Percentiles rank a stretch among this genome's conserved stretches.
Evolutionary conservation across 305 asterid species (phyloP).

Genomic region (Fraxinus latifolia): DNA sequence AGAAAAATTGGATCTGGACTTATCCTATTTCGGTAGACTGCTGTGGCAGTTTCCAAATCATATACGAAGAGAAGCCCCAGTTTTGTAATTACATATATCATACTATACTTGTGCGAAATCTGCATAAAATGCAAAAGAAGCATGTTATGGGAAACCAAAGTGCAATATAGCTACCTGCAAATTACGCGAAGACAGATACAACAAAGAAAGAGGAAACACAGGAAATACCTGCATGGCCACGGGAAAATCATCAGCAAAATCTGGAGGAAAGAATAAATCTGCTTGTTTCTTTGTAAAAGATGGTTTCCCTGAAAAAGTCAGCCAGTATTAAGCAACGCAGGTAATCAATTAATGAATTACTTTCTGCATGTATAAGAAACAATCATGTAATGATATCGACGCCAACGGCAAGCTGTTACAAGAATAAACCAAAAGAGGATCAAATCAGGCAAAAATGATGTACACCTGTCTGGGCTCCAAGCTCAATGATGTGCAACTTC

Average conservation of each 20-base stretch:
- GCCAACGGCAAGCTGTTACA: not conserved
- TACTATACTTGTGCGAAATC: conserved; percentile 43
- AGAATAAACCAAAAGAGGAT: not conserved
- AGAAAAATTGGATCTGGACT: conserved; percentile 98
- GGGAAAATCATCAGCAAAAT: conserved; percentile 67
- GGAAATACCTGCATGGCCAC: conserved; percentile 43
- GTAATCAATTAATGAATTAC: not conserved
- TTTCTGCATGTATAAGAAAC: not conserved
- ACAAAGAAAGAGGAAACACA: not conserved
- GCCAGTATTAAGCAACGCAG: conserved; percentile 10
- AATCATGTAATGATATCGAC: not conserved
- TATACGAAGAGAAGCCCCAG: conserved; percentile 48
- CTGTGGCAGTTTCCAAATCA: conserved; percentile 76
- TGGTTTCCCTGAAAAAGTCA: conserved; percentile 57
- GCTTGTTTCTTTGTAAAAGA: conserved; percentile 82
- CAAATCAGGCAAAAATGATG: not conserved
- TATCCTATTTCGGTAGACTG: conserved; percentile 94
- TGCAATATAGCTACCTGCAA: not conserved
- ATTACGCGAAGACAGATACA: not conserved
- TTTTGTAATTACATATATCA: conserved; percentile 48
- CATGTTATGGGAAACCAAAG: conserved; percentile 8
- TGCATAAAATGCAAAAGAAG: conserved; percentile 28
- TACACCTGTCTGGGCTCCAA: conserved; percentile 96
- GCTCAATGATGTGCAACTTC: conserved; percentile 93
- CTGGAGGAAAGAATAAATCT: conserved; percentile 87